Conservation (phyloP, 164 flowering plant species). For the Vitis labrusca region DNA sequence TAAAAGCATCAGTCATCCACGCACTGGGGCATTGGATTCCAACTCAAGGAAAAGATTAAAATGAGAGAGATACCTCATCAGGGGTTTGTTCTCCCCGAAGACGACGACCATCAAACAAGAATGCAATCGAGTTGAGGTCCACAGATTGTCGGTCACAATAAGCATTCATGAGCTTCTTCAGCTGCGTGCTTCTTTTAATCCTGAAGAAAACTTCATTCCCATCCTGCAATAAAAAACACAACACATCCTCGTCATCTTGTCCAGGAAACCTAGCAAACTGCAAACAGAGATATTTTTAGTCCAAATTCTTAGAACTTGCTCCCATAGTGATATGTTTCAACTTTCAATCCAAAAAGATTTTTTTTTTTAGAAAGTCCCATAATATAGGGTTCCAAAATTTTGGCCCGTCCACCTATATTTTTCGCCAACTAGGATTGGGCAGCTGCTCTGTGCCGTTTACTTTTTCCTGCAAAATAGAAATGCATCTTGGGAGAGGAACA, state of each 20-base stretch:
- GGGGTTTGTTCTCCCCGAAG: constrained; percentile 54
- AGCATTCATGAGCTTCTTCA: constrained; percentile 54
- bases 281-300: neutral
- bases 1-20: neutral
- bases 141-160: constrained; percentile 58
- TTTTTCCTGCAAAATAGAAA: too few relatives aligned
- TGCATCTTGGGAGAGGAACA: too few relatives aligned
- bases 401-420: too few relatives aligned
- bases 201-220: constrained; percentile 58
- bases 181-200: constrained; percentile 54
- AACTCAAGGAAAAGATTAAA: neutral
- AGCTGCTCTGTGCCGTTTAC: too few relatives aligned
- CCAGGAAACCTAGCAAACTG: too few relatives aligned
- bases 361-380: too few relatives aligned
- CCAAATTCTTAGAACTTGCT: neutral
- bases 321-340: too few relatives aligned
- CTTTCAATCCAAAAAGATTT: too few relatives aligned
- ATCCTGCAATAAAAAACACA: constrained; percentile 27
- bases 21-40: neutral
- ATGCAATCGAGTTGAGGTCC: constrained; percentile 46
- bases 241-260: too few relatives aligned
- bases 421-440: too few relatives aligned
- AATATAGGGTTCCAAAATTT: too few relatives aligned
- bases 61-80: constrained; percentile 36
- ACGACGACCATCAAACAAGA: constrained; percentile 61